Conservation (phyloP, 164 flowering plant genomes). For the Umbilicus rupestris region DNA sequence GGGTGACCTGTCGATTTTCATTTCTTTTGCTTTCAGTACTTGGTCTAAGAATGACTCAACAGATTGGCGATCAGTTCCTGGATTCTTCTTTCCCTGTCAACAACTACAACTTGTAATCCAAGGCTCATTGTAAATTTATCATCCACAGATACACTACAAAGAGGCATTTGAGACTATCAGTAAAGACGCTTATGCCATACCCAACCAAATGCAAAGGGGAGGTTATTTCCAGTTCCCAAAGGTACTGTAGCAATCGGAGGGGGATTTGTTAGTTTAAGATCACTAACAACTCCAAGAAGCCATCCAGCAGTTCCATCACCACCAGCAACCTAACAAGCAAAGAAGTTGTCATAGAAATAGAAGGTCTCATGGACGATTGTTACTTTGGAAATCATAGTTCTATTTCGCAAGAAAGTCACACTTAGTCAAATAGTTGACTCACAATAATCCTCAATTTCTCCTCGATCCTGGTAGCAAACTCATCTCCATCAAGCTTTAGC, state of each 20-base stretch:
- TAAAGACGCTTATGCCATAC: conserved; percentile 26
- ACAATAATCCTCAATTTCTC: conserved; percentile 60
- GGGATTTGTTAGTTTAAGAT: conserved; percentile 67
- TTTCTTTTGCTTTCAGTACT: conserved; percentile 70
- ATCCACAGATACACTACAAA: background rate
- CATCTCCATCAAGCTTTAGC: conserved; percentile 35
- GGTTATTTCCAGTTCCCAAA: conserved; percentile 88
- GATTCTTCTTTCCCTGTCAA: conserved; percentile 87
- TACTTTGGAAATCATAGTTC: background rate
- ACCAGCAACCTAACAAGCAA: conserved; percentile 67
- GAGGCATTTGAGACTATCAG: background rate
- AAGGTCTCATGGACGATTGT: background rate
- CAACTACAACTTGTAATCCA: background rate
- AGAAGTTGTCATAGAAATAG: background rate
- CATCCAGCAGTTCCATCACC: conserved; percentile 97
- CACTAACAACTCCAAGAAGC: conserved; percentile 85
- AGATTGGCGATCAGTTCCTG: conserved; percentile 63
- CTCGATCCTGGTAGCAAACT: conserved; percentile 35
- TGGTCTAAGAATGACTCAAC: conserved; percentile 55
- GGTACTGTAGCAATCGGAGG: conserved; percentile 95
- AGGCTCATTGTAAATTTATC: background rate
- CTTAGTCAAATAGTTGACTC: conserved; percentile 21
- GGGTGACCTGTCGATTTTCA: conserved; percentile 76
- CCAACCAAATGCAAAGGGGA: conserved; percentile 91
- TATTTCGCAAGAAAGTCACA: background rate